Base-by-base conservation (phyloP, 495 filamentous ascomycete genomes). In the Lophiotrema nucula region DNA sequence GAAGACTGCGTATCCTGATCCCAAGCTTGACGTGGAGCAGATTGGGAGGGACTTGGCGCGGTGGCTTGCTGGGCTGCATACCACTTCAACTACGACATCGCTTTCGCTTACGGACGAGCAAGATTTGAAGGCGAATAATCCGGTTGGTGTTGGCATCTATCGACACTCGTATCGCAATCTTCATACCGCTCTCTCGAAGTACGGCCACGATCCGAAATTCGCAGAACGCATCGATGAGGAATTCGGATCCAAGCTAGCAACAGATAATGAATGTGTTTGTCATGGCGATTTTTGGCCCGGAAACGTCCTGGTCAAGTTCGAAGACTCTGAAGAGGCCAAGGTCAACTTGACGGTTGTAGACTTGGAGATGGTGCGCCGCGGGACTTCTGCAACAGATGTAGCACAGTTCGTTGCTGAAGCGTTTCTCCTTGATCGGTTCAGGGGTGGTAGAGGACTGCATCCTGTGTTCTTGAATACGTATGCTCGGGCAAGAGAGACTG, bases 201-300 rank as follows among this genome's bases (percentile, higher is more conserved):
- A 49, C 50, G 66, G 59, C 12, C 53, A 67, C 35, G 58, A 67
- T 53, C 19, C 54, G 6, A 44, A 50, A n/a, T 44, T 74, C 35
- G 69, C 64, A 1, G 55, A 65, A 6, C 37, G 46, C 18, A 54
- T 71, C 49, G 47, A 70, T 39, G 56, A 45, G 15, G 28, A 53
- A n/a, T 74, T 58, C 39, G 72, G 72, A 12, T 46, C 26, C 16
- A 28, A 58, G 12, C 58, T 75, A 3, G 33, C 23, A 3, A 68
- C 31, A 5, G 72, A 73, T 8, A 58, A 70, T 28, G 70, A 67
- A 41, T 68, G 61, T 62, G 47, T 72, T 12, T 73, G 70, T 41
- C 69, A 72, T 39, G 72, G 72, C 12, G 70, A 74, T 45, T 74
- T 73, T 50, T 73, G 70, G 72, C 67, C 72, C 2, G 70, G 70